A percentile compares a stretch with the other conserved stretches of the same genome.
Evolutionary conservation across 2,329 filamentous ascomycete species (phyloP).

Genomic region (Plectosphaerella plurivora): DNA sequence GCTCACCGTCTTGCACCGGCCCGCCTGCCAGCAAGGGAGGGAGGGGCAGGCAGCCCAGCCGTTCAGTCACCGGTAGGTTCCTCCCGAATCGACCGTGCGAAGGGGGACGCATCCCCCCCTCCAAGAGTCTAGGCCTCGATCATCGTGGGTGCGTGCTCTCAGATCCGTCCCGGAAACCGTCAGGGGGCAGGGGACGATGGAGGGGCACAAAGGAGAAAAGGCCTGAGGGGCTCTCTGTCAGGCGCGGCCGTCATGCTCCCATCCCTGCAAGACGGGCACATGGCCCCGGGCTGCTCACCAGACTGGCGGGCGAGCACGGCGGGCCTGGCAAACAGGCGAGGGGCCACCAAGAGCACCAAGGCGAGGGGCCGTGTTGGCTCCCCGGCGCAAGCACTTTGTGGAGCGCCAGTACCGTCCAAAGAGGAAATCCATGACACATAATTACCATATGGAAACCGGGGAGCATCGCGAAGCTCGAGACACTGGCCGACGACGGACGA

Average conservation of each 20-base stretch:
- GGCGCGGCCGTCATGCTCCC: not conserved
- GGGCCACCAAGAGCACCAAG: too few species aligned
- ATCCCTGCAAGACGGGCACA: not conserved
- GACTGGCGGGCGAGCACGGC: not conserved
- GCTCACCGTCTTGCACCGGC: not conserved
- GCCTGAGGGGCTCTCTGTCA: not conserved
- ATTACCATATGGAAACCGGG: constrained; percentile 28
- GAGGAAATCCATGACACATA: constrained; percentile 26
- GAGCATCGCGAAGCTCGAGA: constrained; percentile 19
- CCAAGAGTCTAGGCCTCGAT: not conserved
- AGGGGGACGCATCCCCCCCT: not conserved
- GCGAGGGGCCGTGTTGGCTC: not conserved
- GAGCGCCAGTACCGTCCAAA: constrained; percentile 7
- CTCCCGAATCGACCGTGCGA: too few species aligned
- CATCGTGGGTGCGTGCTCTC: not conserved
- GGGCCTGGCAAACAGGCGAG: too few species aligned
- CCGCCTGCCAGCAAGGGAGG: not conserved
- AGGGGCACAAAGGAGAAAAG: not conserved
- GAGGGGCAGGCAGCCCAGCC: too few species aligned
- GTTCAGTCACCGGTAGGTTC: too few species aligned
- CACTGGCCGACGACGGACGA: not conserved
- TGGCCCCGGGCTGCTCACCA: not conserved
- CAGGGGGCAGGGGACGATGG: not conserved
- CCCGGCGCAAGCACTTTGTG: constrained; percentile 2
- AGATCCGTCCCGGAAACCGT: not conserved